Conservation (phyloP, 306 rosid genomes). For the Amphicarpaea edgeworthii region DNA sequence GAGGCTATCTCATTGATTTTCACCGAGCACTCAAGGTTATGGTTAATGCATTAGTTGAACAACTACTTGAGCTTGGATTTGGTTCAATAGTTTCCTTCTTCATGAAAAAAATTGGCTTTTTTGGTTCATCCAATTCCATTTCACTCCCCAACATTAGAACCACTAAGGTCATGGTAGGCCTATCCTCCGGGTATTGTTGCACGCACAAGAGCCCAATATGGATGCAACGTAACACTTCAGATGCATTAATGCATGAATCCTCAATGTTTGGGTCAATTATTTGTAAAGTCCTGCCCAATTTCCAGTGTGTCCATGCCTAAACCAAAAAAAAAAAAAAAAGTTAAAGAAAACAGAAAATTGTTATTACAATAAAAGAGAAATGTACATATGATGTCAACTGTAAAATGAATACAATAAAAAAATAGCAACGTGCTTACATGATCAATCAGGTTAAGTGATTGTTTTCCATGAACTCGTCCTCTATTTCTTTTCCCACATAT, state of each 20-base stretch:
- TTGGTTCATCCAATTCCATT: conserved; percentile 47
- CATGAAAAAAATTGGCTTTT: conserved; percentile 43
- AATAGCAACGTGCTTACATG: background rate
- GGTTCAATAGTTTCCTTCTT: background rate
- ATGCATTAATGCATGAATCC: background rate
- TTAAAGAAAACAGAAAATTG: background rate
- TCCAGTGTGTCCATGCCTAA: background rate
- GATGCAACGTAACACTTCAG: conserved; percentile 21
- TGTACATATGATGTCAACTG: background rate
- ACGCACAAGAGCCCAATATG: conserved; percentile 28
- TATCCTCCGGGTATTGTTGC: conserved; percentile 37
- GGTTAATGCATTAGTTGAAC: conserved; percentile 11
- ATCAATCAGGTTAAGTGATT: background rate
- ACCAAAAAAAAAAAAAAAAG: too few relatives aligned
- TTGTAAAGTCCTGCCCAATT: background rate
- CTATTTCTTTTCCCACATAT: background rate
- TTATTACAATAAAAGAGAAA: background rate
- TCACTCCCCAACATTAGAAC: conserved; percentile 50
- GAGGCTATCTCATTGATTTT: background rate
- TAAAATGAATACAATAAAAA: background rate
- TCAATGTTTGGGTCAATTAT: background rate
- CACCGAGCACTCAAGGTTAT: background rate
- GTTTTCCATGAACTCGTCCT: background rate
- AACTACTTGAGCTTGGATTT: conserved; percentile 5
- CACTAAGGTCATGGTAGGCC: conserved; percentile 39